Evolutionary conservation across 164 flowering plant genomes (phyloP).

Genomic region (Piper longum): DNA sequence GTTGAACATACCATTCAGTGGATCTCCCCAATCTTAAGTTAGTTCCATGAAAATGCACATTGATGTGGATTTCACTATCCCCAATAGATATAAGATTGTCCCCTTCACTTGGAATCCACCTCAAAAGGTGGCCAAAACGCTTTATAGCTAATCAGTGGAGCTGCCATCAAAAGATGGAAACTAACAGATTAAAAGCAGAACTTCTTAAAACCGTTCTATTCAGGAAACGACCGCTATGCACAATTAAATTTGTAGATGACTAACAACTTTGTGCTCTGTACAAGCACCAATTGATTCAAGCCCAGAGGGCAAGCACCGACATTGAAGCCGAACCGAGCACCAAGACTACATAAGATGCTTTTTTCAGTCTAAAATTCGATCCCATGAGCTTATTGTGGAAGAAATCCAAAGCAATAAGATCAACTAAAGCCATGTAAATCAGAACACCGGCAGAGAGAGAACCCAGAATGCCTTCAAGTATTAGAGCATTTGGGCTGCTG

Average conservation of each 20-base stretch:
- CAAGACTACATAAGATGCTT: slow-evolving; percentile 37
- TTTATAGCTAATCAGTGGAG: too few species aligned
- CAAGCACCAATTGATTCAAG: slow-evolving; percentile 2
- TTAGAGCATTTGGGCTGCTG: slow-evolving; percentile 41
- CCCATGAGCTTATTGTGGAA: slow-evolving; percentile 60
- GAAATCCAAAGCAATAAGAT: slow-evolving; percentile 58
- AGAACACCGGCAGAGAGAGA: slow-evolving; percentile 55
- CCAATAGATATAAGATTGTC: too few species aligned
- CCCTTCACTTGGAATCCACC: too few species aligned
- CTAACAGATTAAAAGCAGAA: too few species aligned
- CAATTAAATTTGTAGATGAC: background rate
- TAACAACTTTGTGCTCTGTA: background rate
- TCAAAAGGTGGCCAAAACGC: too few species aligned
- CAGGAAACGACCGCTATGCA: background rate
- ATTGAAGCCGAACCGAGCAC: slow-evolving; percentile 58
- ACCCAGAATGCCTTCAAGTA: slow-evolving; percentile 55
- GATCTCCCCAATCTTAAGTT: too few species aligned
- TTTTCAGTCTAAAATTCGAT: slow-evolving; percentile 29
- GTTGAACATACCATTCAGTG: too few species aligned
- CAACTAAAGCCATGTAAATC: slow-evolving; percentile 72
- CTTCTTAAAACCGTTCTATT: background rate
- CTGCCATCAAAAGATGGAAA: background rate
- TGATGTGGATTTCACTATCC: too few species aligned
- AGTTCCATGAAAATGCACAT: too few species aligned
- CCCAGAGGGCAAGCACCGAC: slow-evolving; percentile 66